phyloP scores from a whole-genome alignment of 805 yeast genomes.

The Jamesozyma jinghongensis region DNA sequence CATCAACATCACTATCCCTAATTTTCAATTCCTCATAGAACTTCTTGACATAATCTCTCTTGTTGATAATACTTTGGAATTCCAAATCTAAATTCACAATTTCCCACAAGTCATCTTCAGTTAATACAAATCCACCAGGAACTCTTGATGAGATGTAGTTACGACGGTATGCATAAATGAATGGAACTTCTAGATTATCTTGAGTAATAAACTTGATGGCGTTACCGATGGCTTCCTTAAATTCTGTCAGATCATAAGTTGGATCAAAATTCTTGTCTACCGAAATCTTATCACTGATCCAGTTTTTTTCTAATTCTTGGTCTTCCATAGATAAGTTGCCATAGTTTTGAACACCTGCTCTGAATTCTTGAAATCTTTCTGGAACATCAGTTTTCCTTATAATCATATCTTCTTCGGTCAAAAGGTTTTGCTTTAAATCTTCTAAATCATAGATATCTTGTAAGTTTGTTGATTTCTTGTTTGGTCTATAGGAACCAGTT shows the following conservation, averaged over 20 bases:
- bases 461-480: conserved; percentile 38
- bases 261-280: conserved; percentile 43
- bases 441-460: conserved; percentile 92
- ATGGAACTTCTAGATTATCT: conserved; percentile 84
- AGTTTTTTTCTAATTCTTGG: conserved; percentile 59
- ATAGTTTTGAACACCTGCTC: conserved; percentile 54
- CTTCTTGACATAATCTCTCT: conserved; percentile 52
- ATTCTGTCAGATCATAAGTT: conserved; percentile 39
- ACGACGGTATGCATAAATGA: conserved; percentile 90
- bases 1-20: conserved; percentile 50
- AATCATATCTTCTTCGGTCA: conserved; percentile 84
- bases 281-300: conserved; percentile 65
- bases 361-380: conserved; percentile 77
- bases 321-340: conserved; percentile 59
- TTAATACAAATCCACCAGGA: conserved; percentile 39
- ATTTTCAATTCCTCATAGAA: conserved; percentile 45
- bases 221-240: conserved; percentile 60
- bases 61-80: conserved; percentile 74
- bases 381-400: conserved; percentile 85
- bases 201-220: conserved; percentile 63
- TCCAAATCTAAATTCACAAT: conserved; percentile 80
- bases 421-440: conserved; percentile 80
- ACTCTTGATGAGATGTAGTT: conserved; percentile 54
- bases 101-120: conserved; percentile 88
- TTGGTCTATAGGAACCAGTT: conserved; percentile 20